phyloP scores from a whole-genome alignment of 2,329 filamentous ascomycete species.

The Thelonectria olida region DNA sequence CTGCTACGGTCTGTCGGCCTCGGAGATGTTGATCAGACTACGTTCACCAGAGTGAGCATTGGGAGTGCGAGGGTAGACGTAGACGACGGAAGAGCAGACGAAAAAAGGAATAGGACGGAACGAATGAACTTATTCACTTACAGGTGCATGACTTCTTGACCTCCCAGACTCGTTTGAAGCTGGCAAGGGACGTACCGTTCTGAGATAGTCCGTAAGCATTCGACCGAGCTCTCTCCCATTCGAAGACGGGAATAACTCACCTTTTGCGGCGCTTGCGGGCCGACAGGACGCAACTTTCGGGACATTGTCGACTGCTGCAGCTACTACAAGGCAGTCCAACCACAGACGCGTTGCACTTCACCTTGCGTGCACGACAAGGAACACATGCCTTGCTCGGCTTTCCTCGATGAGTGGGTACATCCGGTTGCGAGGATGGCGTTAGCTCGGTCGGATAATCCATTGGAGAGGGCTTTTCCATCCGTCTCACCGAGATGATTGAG shows the following conservation, averaged over 20 bases:
- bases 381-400: constrained; percentile 31
- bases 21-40: background rate
- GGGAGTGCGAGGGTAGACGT: background rate
- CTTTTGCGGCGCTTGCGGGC: constrained; percentile 23
- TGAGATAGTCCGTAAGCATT: background rate
- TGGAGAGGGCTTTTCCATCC: background rate
- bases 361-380: constrained; percentile 30
- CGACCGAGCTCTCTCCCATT: background rate
- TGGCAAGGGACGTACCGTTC: background rate
- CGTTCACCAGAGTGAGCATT: background rate
- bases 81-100: background rate
- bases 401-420: background rate
- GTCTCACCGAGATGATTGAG: background rate
- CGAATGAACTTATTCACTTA: background rate
- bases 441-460: background rate
- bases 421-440: background rate
- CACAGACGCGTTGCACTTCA: constrained; percentile 29
- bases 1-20: no score
- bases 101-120: background rate
- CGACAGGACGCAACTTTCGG: constrained; percentile 14
- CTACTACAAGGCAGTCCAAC: constrained; percentile 26
- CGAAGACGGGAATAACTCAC: background rate
- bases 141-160: background rate
- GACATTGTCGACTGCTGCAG: constrained; percentile 22
- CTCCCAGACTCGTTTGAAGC: background rate